Evolutionary conservation across 306 rosid species (phyloP), one percentile per base, ranked within the genome.

Genomic region (Arachis stenosperma): DNA sequence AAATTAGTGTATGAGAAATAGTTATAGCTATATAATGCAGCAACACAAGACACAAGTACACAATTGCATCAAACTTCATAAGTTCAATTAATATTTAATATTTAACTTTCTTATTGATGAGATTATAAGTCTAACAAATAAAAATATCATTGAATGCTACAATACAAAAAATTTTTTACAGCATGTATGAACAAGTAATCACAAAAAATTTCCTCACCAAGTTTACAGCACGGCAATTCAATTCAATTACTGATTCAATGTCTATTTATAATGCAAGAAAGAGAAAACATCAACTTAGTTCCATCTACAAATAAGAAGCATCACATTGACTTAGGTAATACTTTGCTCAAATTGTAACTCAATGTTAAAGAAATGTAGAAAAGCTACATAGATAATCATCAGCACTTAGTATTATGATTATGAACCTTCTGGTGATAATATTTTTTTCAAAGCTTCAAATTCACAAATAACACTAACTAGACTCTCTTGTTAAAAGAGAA

Each of bases 1-100:
- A 89, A 83, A 82, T 83, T 85, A 39, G 79, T 62, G 83, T 76
- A 78, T 65, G 97, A 73, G 67, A 73, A 56, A 70, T 11, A n/a
- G 36, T 66, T 61, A 59, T 59, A 66, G 70, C 56, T 27, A 69
- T n/a, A 65, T 46, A 70, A 46, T 15, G 37, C 12, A 62, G 59
- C 29, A 71, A 7, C 40, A 70, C 27, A 70, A 9, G 9, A 53
- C 61, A 70, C 44, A 70, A 48, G 63, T 37, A 30, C 54, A 70
- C 51, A 48, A 60, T 42, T 52, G n/a, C 6, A 27, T 30, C 69
- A 61, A 57, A 48, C 52, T 56, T 36, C 48, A 36, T 48, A 47
- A 61, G 40, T 63, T 54, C 65, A 74, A 47, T 61, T 46, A 17
- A 17, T 17, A 17, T 17, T 17, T 17, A 17, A 17, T 17, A 17